Base-by-base conservation (phyloP, 208 protist species). In the Trypanosoma grayi region DNA sequence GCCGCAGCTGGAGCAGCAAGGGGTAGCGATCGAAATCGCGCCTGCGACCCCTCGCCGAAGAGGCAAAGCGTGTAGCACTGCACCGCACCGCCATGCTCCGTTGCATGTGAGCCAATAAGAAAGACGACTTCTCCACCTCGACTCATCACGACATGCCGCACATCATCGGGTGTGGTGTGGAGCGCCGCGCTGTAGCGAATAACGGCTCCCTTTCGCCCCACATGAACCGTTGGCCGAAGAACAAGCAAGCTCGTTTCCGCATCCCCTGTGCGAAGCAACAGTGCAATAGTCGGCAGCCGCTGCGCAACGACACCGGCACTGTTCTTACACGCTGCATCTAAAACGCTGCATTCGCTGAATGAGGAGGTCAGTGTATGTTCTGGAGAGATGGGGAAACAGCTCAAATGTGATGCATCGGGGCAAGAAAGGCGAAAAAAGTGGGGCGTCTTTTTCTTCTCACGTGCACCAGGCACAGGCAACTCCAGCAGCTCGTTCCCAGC, bases 351-450 rank as follows among this genome's bases (percentile, higher is more conserved):
- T 25, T 55, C 46, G 48, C 65, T 70, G 25, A 70, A 70, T 1
- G 37, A 25, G 37, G n/a, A 70, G 28, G 25, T 34, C 11, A 64
- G 30, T 10, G 64, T 41, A n/a, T 61, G 3, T 2, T 8, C 4
- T 22, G 65, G n/a, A 25, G 30, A 30, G 24, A 70, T 27, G 1
- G 34, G 37, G 33, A 3, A 41, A 6, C 22, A 31, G 4, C 20
- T 9, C 27, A 62, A 4, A 16, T n/a, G 28, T 25, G 51, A 3
- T 34, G 54, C 64, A 2, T 52, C 30, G 6, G 18, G 22, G 36
- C 64, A 70, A 7, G 54, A 30, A 59, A 70, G 22, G 4, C 65
- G 46, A 52, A 70, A 70, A 40, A 64, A 70, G 40, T 64, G 6
- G 1, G 65, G 56, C 10, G 46, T 59, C 20, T 57, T 55, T 36